Evolutionary conservation across 352 stramenopile species (phyloP), one percentile per base, ranked within the genome.

Genomic region (Globisporangium alternatum): DNA sequence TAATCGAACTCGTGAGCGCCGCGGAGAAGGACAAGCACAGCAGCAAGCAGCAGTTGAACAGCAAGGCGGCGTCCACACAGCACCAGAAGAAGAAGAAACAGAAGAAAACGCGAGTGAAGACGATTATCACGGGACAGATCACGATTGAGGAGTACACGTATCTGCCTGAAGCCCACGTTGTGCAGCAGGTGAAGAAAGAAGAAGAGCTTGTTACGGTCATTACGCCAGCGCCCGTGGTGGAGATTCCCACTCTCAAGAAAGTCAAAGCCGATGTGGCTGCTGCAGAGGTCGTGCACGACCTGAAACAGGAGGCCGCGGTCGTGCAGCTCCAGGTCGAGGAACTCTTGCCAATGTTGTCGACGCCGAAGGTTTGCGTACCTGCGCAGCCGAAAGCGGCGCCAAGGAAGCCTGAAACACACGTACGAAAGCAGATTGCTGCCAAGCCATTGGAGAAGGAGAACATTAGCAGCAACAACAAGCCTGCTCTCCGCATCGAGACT

Each of bases 61-160:
- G 35, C 25, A 65, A 39, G 49, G 19, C 28, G 31, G 6, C 17
- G 17, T 41, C 49, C 3, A 39, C 49, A 15, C 41, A 52, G 19
- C 51, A 49, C 22, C 55, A 66, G 39, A 30, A 54, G 37, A 66
- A 60, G 39, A 54, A 55, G 22, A 51, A 55, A 15, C 28, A 45
- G 37, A 59, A 53, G 39, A 60, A 35, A 17, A 28, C 43, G 31
- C 30, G 35, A 43, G 39, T 41, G 22, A 56, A 51, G 30, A 60
- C 60, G 52, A 55, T 60, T 35, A 56, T 56, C 52, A 39, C 52
- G 51, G 54, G 60, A 19, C 44, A 58, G 19, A 45, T 66, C 28
- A 61, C 60, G n/a, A 39, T 66, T 37, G 60, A 64, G 22, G 57
- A 64, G 44, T 64, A 55, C 21, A 64, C 57, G 30, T 30, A 37